phyloP scores from a whole-genome alignment of 2,329 filamentous ascomycete genomes.

The Drechslerella stenobrocha region DNA sequence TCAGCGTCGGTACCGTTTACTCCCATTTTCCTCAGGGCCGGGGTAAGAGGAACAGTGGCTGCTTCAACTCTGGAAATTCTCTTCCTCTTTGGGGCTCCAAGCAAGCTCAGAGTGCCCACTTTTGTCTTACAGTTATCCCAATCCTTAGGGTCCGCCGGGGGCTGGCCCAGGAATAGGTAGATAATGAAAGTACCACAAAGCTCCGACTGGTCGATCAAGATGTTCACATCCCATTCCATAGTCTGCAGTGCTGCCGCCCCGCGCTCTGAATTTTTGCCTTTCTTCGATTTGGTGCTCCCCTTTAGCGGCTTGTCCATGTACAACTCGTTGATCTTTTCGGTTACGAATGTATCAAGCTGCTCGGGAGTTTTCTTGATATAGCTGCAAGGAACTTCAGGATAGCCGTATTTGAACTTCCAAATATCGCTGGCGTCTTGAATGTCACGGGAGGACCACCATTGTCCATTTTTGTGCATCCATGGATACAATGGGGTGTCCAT shows the following conservation, averaged over 20 bases:
- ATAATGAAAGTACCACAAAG: slow-evolving; percentile 40
- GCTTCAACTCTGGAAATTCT: slow-evolving; percentile 21
- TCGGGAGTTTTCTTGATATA: slow-evolving; percentile 12
- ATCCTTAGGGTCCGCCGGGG: slow-evolving; percentile 8
- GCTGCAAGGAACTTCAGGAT: slow-evolving; percentile 50
- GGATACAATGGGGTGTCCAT: slow-evolving; percentile 50
- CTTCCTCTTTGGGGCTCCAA: slow-evolving; percentile 15
- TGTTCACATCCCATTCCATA: slow-evolving; percentile 50
- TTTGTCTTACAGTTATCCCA: slow-evolving; percentile 22
- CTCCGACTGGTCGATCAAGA: slow-evolving; percentile 50
- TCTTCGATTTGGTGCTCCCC: slow-evolving; percentile 1
- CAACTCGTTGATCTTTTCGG: slow-evolving; percentile 41
- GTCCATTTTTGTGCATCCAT: slow-evolving; percentile 47
- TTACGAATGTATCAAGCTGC: slow-evolving; percentile 39
- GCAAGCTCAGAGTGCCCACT: slow-evolving; percentile 22
- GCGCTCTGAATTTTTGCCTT: slow-evolving; percentile 1
- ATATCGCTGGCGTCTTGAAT: slow-evolving; percentile 47
- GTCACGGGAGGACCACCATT: slow-evolving; percentile 48
- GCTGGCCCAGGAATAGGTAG: slow-evolving; percentile 35
- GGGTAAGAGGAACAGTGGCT: slow-evolving; percentile 20
- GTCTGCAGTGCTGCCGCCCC: slow-evolving; percentile 5
- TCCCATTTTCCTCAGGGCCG: slow-evolving; percentile 19
- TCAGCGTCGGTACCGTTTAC: slow-evolving; percentile 11
- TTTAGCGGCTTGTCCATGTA: slow-evolving; percentile 31
- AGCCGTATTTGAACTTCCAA: slow-evolving; percentile 50